phyloP scores from a whole-genome alignment of 2,329 filamentous ascomycete genomes.

The Curvularia sp. region DNA sequence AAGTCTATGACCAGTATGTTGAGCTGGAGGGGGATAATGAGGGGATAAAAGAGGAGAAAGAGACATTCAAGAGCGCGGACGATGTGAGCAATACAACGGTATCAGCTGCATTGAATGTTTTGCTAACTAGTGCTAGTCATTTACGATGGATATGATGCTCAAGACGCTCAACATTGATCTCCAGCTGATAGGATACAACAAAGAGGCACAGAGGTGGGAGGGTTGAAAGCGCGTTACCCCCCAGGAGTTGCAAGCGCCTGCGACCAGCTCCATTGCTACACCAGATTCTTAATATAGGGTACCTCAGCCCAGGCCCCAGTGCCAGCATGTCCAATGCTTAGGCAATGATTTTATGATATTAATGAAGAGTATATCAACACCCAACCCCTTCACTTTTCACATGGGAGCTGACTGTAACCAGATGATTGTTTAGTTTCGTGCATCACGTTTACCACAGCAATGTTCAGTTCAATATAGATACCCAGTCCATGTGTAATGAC shows the following conservation, averaged over 20 bases:
- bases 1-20: conserved; percentile 57
- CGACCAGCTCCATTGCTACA: neutral
- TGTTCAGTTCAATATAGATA: neutral
- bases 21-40: conserved; percentile 48
- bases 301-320: neutral
- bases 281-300: neutral
- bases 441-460: conserved; percentile 1
- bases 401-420: neutral
- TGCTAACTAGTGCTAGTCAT: conserved; percentile 53
- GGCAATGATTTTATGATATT: neutral
- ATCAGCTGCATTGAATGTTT: conserved; percentile 15
- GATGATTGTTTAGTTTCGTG: conserved; percentile 8
- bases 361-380: conserved; percentile 2
- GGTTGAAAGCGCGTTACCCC: conserved; percentile 47
- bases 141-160: conserved; percentile 75
- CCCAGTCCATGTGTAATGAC: neutral
- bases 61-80: conserved; percentile 41
- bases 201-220: conserved; percentile 63
- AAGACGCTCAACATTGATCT: conserved; percentile 69
- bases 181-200: conserved; percentile 68
- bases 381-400: neutral
- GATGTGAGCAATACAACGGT: conserved; percentile 43
- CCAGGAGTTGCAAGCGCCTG: neutral
- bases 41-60: conserved; percentile 53
- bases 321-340: neutral